Conservation (phyloP, 768 basidiomycete genomes). For the Rhizopogon roseolus region DNA sequence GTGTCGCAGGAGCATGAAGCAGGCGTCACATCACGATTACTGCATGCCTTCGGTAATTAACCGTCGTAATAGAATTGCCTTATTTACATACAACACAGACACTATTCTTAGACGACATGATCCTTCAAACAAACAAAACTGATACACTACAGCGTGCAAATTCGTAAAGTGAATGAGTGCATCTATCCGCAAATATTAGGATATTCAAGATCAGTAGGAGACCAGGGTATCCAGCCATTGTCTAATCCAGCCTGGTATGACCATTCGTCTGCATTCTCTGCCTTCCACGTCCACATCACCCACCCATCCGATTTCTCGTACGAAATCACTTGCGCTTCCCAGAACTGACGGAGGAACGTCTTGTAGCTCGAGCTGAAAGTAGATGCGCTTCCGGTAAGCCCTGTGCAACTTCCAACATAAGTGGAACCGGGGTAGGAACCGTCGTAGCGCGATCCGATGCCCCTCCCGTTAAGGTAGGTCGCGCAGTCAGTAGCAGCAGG, state of each 20-base stretch:
- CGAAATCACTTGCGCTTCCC: slow-evolving; percentile 79
- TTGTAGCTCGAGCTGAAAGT: slow-evolving; percentile 76
- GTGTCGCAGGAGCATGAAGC: slow-evolving; percentile 37
- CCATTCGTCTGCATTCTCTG: slow-evolving; percentile 86
- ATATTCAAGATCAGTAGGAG: slow-evolving; percentile 45
- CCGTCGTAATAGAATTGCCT: neutral
- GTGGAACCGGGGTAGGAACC: slow-evolving; percentile 62
- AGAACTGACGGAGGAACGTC: slow-evolving; percentile 73
- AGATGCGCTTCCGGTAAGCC: slow-evolving; percentile 69
- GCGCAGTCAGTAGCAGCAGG: slow-evolving; percentile 70
- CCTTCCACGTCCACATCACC: slow-evolving; percentile 84
- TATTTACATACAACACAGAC: neutral
- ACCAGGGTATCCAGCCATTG: slow-evolving; percentile 80
- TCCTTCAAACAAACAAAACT: neutral
- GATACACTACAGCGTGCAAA: neutral
- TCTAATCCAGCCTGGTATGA: slow-evolving; percentile 76
- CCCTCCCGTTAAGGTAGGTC: slow-evolving; percentile 69
- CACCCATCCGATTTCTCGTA: slow-evolving; percentile 71
- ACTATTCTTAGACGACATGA: neutral
- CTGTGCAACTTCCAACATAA: slow-evolving; percentile 67
- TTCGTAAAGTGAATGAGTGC: neutral
- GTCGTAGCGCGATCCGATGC: slow-evolving; percentile 59
- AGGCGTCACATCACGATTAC: neutral
- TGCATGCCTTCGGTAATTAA: neutral
- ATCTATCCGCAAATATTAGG: slow-evolving; percentile 55